Percentiles rank a stretch among this genome's conserved stretches.
phyloP scores from a whole-genome alignment of 1,139 yeast species.

The Kodamaea alishanica region DNA sequence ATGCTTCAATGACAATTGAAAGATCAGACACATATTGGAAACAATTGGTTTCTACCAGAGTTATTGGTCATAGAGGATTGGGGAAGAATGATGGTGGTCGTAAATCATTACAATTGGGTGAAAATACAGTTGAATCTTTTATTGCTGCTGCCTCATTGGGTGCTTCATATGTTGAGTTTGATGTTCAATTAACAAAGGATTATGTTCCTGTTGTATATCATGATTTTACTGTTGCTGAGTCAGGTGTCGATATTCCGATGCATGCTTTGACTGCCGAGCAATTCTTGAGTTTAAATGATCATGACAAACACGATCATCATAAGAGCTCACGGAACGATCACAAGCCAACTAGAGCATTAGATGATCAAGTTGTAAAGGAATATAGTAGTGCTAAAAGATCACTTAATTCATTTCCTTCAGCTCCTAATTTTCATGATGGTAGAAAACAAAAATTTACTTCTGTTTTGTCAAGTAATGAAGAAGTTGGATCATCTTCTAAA shows the following conservation, averaged over 20 bases:
- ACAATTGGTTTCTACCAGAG: slow-evolving; percentile 81
- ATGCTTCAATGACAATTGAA: slow-evolving; percentile 63
- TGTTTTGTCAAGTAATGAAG: slow-evolving; percentile 7
- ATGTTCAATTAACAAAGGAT: slow-evolving; percentile 95
- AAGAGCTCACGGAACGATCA: neutral
- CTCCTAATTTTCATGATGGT: slow-evolving; percentile 21
- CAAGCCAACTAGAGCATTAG: slow-evolving; percentile 24
- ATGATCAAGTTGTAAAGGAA: slow-evolving; percentile 37
- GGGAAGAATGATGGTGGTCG: slow-evolving; percentile 77
- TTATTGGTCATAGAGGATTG: slow-evolving; percentile 94
- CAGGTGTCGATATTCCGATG: slow-evolving; percentile 97
- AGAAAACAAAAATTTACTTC: slow-evolving; percentile 11
- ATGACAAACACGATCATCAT: slow-evolving; percentile 12
- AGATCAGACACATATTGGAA: slow-evolving; percentile 90
- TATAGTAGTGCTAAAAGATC: slow-evolving; percentile 36
- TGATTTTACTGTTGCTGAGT: slow-evolving; percentile 91
- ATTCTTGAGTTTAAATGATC: slow-evolving; percentile 61
- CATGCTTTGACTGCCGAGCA: slow-evolving; percentile 88
- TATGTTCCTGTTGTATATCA: slow-evolving; percentile 90
- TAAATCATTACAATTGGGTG: slow-evolving; percentile 87
- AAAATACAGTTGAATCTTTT: slow-evolving; percentile 91
- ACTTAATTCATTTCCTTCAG: slow-evolving; percentile 37
- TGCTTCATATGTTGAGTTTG: slow-evolving; percentile 90
- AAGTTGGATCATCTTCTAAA: slow-evolving; percentile 12
- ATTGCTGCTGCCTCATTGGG: slow-evolving; percentile 97